Conservation (phyloP, 208 protist species). For the Trypanosoma cruzi region DNA sequence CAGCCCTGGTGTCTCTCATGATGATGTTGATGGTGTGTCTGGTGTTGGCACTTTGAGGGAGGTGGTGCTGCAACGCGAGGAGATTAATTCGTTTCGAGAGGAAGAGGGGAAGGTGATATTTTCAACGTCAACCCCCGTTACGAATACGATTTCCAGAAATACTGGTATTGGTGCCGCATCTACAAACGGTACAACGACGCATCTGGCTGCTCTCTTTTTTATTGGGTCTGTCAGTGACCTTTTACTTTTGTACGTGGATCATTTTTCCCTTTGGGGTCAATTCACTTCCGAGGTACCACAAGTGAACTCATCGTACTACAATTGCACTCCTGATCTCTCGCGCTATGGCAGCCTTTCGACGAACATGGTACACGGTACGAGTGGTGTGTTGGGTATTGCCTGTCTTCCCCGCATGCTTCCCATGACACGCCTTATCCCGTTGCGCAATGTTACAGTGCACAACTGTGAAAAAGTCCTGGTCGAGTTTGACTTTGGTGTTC, state of each 20-base stretch:
- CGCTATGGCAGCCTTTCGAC: constrained; percentile 4
- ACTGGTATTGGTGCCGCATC: not conserved
- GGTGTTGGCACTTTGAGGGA: not conserved
- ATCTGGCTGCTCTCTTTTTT: constrained; percentile 23
- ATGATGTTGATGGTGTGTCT: no score
- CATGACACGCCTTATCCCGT: constrained; percentile 22
- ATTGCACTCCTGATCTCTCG: constrained; percentile 8
- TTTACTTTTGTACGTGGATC: constrained; percentile 9
- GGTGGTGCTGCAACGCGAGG: not conserved
- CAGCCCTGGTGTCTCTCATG: not conserved
- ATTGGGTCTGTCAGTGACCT: constrained; percentile 22
- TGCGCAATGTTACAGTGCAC: constrained; percentile 7
- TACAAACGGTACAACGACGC: not conserved
- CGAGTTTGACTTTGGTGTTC: constrained; percentile 35
- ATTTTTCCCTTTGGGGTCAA: constrained; percentile 29
- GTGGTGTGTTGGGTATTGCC: constrained; percentile 1
- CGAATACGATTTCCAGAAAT: not conserved
- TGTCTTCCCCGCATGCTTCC: constrained; percentile 20
- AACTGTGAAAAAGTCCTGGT: constrained; percentile 4
- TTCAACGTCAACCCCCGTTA: not conserved
- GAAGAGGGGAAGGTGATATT: not conserved
- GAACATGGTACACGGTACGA: not conserved
- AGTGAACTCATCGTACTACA: constrained; percentile 12
- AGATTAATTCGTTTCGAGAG: not conserved
- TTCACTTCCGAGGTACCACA: not conserved